Percentiles rank a stretch among this genome's conserved stretches.
These are phyloP conservation scores for Clarireedia monteithiana DNA, from an alignment of 2,329 filamentous ascomycete species.

Conservation along the genomic window DNA sequence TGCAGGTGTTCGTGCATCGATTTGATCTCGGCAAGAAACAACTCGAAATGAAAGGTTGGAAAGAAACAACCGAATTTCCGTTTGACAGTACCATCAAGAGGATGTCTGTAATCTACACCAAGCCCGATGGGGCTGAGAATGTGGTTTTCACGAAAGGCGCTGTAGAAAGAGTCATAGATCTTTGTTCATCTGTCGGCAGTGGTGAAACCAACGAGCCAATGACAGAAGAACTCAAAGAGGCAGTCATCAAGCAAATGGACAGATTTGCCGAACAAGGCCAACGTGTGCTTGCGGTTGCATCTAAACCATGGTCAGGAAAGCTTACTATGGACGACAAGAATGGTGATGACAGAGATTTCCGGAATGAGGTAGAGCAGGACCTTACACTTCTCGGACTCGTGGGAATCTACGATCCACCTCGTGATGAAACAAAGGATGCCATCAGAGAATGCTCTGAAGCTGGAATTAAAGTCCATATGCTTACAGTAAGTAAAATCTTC, in stretches of 20 bases:
- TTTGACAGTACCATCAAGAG: constrained; percentile 71
- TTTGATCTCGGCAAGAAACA: constrained; percentile 50
- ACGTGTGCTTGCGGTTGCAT: constrained; percentile 60
- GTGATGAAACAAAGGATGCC: constrained; percentile 51
- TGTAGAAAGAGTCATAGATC: constrained; percentile 59
- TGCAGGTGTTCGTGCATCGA: constrained; percentile 64
- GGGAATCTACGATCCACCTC: constrained; percentile 51
- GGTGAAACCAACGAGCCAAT: constrained; percentile 38
- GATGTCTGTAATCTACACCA: constrained; percentile 63
- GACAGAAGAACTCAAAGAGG: constrained; percentile 43
- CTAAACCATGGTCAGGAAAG: constrained; percentile 28
- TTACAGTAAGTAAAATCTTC: constrained; percentile 20
- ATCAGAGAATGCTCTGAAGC: constrained; percentile 58
- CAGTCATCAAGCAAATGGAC: constrained; percentile 62
- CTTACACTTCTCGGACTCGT: constrained; percentile 56
- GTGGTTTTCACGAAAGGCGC: constrained; percentile 58
- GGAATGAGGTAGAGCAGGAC: constrained; percentile 41
- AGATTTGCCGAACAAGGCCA: constrained; percentile 57
- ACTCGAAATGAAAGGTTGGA: constrained; percentile 44
- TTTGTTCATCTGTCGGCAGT: constrained; percentile 45
- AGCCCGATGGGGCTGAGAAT: constrained; percentile 31
- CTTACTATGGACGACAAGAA: constrained; percentile 13
- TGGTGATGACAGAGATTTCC: constrained; percentile 15
- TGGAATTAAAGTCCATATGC: constrained; percentile 73
- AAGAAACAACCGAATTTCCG: constrained; percentile 58